A percentile compares a stretch with the other conserved stretches of the same genome.
phyloP scores from a whole-genome alignment of 2,329 filamentous ascomycete genomes.

The Aspergillus chevalieri region DNA sequence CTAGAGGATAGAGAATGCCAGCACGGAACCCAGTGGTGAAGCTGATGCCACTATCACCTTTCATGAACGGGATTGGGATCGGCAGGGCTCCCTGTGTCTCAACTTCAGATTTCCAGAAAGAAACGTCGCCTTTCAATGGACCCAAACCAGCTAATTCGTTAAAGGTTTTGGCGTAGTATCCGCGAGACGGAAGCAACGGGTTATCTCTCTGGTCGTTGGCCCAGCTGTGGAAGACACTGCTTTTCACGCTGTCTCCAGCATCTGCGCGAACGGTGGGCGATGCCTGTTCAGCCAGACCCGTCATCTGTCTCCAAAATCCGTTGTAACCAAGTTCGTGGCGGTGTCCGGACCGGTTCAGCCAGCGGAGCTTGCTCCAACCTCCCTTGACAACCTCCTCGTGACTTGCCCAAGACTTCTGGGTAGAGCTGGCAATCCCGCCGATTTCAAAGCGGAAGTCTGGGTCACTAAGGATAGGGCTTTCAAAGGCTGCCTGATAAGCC shows the following conservation, averaged over 20 bases:
- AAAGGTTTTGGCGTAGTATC: conserved; percentile 71
- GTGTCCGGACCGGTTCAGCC: conserved; percentile 59
- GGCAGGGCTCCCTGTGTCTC: conserved; percentile 73
- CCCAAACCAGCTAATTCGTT: conserved; percentile 85
- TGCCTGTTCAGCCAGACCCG: conserved; percentile 66
- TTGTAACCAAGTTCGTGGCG: conserved; percentile 75
- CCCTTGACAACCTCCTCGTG: conserved; percentile 86
- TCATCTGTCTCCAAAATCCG: conserved; percentile 81
- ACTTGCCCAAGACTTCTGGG: conserved; percentile 85
- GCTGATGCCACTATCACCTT: conserved; percentile 68
- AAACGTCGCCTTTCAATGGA: conserved; percentile 76
- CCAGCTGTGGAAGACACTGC: conserved; percentile 74
- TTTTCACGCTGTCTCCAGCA: conserved; percentile 87
- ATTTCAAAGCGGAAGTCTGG: conserved; percentile 73
- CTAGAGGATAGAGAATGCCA: conserved; percentile 76
- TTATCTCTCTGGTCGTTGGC: conserved; percentile 75
- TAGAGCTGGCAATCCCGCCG: conserved; percentile 75
- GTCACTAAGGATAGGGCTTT: conserved; percentile 75
- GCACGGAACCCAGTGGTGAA: conserved; percentile 75
- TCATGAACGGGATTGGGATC: conserved; percentile 63
- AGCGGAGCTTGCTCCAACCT: conserved; percentile 68
- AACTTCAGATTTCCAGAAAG: conserved; percentile 88
- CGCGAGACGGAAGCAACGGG: conserved; percentile 73
- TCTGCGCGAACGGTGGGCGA: conserved; percentile 76
- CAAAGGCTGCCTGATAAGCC: conserved; percentile 80